Evolutionary conservation across 2,329 filamentous ascomycete genomes (phyloP).

Genomic region (Stachybotrys echinatus): DNA sequence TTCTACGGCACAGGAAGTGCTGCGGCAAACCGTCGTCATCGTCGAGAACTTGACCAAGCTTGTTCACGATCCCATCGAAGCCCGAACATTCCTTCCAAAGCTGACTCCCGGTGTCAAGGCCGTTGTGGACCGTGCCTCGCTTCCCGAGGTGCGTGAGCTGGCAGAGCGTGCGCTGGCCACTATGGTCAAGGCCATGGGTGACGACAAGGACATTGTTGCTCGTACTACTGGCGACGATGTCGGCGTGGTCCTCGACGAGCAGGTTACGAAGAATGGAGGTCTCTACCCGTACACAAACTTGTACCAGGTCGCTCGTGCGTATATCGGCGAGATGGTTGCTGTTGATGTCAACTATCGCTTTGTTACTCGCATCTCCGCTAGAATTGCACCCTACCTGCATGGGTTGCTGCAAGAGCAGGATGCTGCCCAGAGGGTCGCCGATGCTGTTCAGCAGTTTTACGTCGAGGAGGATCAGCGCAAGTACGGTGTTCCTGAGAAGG

Average conservation of each 20-base stretch:
- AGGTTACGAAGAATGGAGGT: conserved; percentile 66
- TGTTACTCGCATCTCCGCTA: conserved; percentile 63
- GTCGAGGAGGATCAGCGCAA: conserved; percentile 82
- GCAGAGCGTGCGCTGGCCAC: conserved; percentile 76
- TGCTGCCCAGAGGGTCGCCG: conserved; percentile 58
- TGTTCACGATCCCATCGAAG: conserved; percentile 92
- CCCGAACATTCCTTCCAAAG: conserved; percentile 90
- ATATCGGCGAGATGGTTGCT: conserved; percentile 77
- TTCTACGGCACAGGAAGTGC: conserved; percentile 84
- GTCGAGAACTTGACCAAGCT: conserved; percentile 98
- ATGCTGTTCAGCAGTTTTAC: conserved; percentile 72
- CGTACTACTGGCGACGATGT: conserved; percentile 70
- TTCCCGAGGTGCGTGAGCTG: conserved; percentile 91
- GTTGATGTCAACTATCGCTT: conserved; percentile 84
- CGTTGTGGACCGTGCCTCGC: conserved; percentile 80
- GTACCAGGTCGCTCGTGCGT: conserved; percentile 64
- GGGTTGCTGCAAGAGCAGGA: conserved; percentile 60
- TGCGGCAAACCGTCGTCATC: conserved; percentile 93
- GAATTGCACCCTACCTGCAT: conserved; percentile 71
- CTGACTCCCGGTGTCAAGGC: conserved; percentile 88
- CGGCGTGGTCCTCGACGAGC: conserved; percentile 64
- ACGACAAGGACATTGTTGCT: conserved; percentile 60
- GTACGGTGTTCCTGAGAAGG: conserved; percentile 76
- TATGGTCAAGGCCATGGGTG: conserved; percentile 89
- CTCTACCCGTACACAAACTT: conserved; percentile 54